These are phyloP conservation scores for Blastosporella zonata DNA, from an alignment of 1,284 basidiomycete genomes.

Conservation along the genomic window DNA sequence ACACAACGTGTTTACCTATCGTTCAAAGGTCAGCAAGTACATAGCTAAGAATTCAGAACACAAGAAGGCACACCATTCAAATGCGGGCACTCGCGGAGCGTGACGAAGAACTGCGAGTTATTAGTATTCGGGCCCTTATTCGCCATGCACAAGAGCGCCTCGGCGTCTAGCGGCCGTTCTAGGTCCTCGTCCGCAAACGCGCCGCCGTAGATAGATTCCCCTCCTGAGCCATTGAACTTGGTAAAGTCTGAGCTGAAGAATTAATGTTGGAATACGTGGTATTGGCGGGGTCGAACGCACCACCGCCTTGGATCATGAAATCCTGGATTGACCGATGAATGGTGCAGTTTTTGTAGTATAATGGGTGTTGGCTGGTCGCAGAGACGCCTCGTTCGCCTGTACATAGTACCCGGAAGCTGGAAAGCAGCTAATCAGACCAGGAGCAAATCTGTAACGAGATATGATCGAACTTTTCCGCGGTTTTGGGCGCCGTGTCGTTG, in stretches of 20 bases:
- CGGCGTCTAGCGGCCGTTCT: conserved; percentile 58
- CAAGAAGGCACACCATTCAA: conserved; percentile 46
- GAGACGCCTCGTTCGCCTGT: conserved; percentile 84
- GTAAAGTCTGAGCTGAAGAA: conserved; percentile 54
- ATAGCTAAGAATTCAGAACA: neutral
- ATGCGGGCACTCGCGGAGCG: conserved; percentile 69
- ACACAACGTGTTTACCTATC: conserved; percentile 75
- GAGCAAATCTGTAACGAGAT: neutral
- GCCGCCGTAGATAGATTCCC: conserved; percentile 78
- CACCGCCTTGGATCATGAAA: conserved; percentile 89
- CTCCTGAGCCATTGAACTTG: conserved; percentile 78
- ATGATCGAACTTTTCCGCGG: conserved; percentile 74
- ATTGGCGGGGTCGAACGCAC: conserved; percentile 32
- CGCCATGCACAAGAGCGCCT: conserved; percentile 80
- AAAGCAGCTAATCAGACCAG: conserved; percentile 5
- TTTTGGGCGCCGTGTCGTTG: conserved; percentile 74
- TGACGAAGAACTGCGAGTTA: conserved; percentile 83
- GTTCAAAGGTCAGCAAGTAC: neutral
- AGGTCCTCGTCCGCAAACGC: conserved; percentile 79
- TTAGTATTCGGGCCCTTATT: conserved; percentile 81
- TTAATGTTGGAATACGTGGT: neutral
- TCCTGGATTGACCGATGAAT: conserved; percentile 79
- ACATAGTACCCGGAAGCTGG: conserved; percentile 83
- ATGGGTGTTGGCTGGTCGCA: conserved; percentile 52
- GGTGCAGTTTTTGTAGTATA: conserved; percentile 81